A percentile compares a stretch with the other conserved stretches of the same genome.
Evolutionary conservation across 2,329 filamentous ascomycete genomes (phyloP).

Genomic region (Diplodia corticola): DNA sequence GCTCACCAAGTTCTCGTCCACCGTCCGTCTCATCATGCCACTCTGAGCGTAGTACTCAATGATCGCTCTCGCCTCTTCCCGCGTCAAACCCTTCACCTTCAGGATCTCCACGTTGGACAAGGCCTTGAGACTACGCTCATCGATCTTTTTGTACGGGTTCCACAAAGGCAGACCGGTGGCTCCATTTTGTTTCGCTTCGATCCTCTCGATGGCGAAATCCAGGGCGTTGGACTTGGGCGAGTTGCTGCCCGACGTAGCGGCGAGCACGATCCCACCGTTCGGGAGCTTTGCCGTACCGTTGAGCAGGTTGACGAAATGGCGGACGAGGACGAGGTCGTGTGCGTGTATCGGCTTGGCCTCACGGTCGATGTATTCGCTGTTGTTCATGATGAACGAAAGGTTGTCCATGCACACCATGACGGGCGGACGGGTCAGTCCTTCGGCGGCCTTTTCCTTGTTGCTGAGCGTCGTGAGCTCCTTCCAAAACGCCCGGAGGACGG

Average conservation of each 20-base stretch:
- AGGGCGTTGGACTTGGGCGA: constrained; percentile 64
- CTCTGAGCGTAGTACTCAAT: constrained; percentile 94
- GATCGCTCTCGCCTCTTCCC: constrained; percentile 71
- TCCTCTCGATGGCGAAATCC: constrained; percentile 62
- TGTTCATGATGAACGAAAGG: constrained; percentile 76
- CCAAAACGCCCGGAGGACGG: constrained; percentile 79
- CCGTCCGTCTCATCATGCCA: constrained; percentile 69
- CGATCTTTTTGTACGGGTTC: constrained; percentile 55
- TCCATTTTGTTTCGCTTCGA: constrained; percentile 43
- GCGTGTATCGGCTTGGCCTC: constrained; percentile 76
- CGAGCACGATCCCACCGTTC: constrained; percentile 80
- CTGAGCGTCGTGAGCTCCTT: constrained; percentile 66
- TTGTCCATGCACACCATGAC: constrained; percentile 79
- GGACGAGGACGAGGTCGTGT: constrained; percentile 76
- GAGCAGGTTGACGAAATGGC: constrained; percentile 73
- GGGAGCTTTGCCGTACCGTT: constrained; percentile 48
- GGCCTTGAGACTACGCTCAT: constrained; percentile 53
- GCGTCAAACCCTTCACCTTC: constrained; percentile 67
- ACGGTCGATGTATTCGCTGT: constrained; percentile 72
- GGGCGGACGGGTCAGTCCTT: constrained; percentile 51
- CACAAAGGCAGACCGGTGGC: constrained; percentile 41
- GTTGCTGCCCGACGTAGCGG: constrained; percentile 72
- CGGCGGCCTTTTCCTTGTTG: constrained; percentile 37
- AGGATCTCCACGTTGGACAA: constrained; percentile 50
- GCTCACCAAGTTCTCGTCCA: constrained; percentile 70